Base-by-base conservation (phyloP, 1,139 yeast genomes). In the Nakaseomyces uthaithaninus region DNA sequence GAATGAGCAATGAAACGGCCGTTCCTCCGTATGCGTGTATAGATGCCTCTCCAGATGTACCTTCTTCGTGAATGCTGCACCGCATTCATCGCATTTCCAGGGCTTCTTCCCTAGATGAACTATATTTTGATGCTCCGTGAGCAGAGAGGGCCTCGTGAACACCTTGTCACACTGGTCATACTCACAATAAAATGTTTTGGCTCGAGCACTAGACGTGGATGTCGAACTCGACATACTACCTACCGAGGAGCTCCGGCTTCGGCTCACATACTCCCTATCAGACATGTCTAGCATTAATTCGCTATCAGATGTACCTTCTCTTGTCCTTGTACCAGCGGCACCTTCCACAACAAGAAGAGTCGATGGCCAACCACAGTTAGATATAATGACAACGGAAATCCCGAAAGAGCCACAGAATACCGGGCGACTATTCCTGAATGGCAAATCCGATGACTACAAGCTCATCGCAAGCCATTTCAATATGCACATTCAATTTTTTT, bases 61-160 rank as follows among this genome's bases (percentile, higher is more conserved):
- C 49, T 81, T 83, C 39, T 95, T 70, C 16, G 77, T 66, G 54
- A 87, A 91, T 0, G 80, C 64, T 48, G 75, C 76, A 2, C 64
- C 68, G 59, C 98, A 91, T 5, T 63, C 69, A 1, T 64, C 51
- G 57, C 99, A 91, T 38, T 57, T 57, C 55, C 77, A 89, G 0
- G 95, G 95, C 41, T 94, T 67, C 39, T 80, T 79, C 44, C 85
- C 84, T 2, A 83, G 74, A 56, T 91, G 98, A 3, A 50, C 52
- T 0, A 85, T 64, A 27, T 93, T 66, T 49, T 69, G 69, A 57
- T 89, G 98, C 54, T 86, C 95, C 33, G 81, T 84, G 38, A 91
- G 65, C 24, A 86, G 67, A 6, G 94, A 80, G 0, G 97, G 96
- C 42, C 89, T 71, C 11, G 83, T 66, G 55, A 86, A 91, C 1